phyloP scores from a whole-genome alignment of 345 rosid species.

The Streptanthus diversifolius region DNA sequence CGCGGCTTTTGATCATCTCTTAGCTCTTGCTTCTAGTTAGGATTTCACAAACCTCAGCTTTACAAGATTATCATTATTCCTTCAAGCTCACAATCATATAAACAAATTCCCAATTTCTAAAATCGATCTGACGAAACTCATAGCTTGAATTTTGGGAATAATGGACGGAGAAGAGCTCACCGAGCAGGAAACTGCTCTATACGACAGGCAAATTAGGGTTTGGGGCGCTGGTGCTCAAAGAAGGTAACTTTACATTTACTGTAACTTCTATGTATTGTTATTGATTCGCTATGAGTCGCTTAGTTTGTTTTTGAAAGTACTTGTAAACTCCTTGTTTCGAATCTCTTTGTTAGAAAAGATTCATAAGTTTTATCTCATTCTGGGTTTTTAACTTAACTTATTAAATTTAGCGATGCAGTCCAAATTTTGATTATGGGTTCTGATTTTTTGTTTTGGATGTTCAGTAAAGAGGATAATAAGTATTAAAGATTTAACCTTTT shows the following conservation, averaged over 20 bases:
- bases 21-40: neutral
- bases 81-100: neutral
- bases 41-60: constrained; percentile 2
- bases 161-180: constrained; percentile 93
- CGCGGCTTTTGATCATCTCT: neutral
- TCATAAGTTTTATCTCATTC: neutral
- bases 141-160: constrained; percentile 32
- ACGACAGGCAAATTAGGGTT: constrained; percentile 95
- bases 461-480: neutral
- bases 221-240: constrained; percentile 98
- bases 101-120: neutral
- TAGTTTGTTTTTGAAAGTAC: neutral
- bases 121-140: neutral
- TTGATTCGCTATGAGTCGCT: neutral
- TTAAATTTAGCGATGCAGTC: neutral
- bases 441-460: neutral
- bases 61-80: neutral
- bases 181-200: constrained; percentile 89
- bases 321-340: neutral
- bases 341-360: neutral
- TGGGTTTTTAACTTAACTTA: neutral
- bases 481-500: neutral
- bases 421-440: neutral
- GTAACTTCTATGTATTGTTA: neutral
- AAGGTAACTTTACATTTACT: constrained; percentile 39